Evolutionary conservation across 1,284 basidiomycete genomes (phyloP), one percentile per base, ranked within the genome.

Genomic region (Ganoderma sinense): DNA sequence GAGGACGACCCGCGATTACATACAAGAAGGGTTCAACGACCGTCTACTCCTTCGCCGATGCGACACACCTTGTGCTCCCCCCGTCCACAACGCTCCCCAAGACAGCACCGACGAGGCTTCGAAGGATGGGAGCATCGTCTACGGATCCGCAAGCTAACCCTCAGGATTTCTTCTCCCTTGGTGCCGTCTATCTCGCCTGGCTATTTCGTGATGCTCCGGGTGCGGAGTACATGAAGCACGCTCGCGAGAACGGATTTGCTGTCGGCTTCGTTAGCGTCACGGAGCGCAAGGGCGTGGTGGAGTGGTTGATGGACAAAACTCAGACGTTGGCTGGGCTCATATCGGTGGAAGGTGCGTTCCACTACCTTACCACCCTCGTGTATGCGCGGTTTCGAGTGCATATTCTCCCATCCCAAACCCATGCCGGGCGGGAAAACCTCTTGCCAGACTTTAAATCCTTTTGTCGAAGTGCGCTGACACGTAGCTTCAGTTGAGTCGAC

Each of bases 171-270:
- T 94, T 94, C 80, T 87, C 91, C 8, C 80, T 96, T 20, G 93
- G 94, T 68, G 93, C 95, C 2, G 83, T 97, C 6, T 92, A 94
- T 76, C 84, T 97, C 18, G 92, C 92, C 48, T 97, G 92, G 92
- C 82, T 90, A 1, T 85, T 93, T 51, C 85, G 89, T 62, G 93
- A 94, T 77, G 88, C 88, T 0, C 85, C 89, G 1, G 89, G 91
- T 43, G 93, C 91, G 31, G 95, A 97, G 75, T 98, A 97, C 81
- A 91, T 97, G 87, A 92, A 91, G 80, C 91, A 94, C 75, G 91
- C 91, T 4, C 86, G 94, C 71, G 91, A 94, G 75, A 87, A 86
- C 65, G 93, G 93, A 1, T 82, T 95, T 39, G 84, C 87, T 1
- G 86, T 89, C 39, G 91, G 91, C 0, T 94, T 95, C 78, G 94